Conservation (phyloP, 2,329 filamentous ascomycete species). For the Albifimbria verrucaria region DNA sequence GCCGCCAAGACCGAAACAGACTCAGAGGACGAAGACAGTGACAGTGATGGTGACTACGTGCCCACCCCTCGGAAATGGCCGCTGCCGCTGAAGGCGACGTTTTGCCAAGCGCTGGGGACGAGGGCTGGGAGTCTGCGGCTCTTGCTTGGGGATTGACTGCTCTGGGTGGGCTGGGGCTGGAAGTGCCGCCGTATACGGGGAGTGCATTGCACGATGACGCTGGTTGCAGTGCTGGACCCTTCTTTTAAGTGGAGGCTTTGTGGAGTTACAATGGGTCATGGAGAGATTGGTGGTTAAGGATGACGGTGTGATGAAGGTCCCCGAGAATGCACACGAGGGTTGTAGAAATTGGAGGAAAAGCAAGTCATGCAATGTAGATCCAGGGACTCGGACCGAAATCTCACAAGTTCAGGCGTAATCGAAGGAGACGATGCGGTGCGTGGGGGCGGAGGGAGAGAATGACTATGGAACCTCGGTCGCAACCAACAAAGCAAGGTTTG, state of each 20-base stretch:
- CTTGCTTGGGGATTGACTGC: slow-evolving; percentile 43
- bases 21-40: slow-evolving; percentile 11
- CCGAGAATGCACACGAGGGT: too few relatives aligned
- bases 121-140: slow-evolving; percentile 41
- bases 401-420: too few relatives aligned
- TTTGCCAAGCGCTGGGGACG: slow-evolving; percentile 20
- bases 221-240: not conserved
- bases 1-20: slow-evolving; percentile 15
- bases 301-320: not conserved
- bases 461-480: too few relatives aligned
- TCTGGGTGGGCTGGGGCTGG: slow-evolving; percentile 42
- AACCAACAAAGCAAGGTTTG: too few relatives aligned
- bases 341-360: too few relatives aligned
- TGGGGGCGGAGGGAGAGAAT: too few relatives aligned
- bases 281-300: not conserved
- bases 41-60: slow-evolving; percentile 32
- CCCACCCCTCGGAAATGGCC: slow-evolving; percentile 29
- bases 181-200: slow-evolving; percentile 43
- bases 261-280: too few relatives aligned
- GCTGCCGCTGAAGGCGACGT: slow-evolving; percentile 37
- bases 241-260: not conserved
- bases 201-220: slow-evolving; percentile 37
- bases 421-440: too few relatives aligned
- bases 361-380: not conserved
- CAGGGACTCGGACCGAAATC: not conserved